Evolutionary conservation across 257 asterid species (phyloP).

Genomic region (Jacaranda copaia): DNA sequence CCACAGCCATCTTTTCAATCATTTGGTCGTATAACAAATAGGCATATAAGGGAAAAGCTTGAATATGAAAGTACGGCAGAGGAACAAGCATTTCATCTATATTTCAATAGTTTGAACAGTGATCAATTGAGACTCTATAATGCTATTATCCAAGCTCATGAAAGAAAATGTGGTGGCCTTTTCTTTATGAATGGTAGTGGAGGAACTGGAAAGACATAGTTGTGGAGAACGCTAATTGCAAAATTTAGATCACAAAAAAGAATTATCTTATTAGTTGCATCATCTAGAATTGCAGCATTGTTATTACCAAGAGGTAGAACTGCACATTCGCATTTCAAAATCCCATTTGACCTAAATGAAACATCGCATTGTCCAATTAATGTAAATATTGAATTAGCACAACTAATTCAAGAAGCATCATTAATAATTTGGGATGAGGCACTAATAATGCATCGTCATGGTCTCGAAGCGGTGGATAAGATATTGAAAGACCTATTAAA

Average conservation of each 20-base stretch:
- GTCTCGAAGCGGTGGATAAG: constrained; percentile 6
- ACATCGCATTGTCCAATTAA: neutral
- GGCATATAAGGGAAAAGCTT: constrained; percentile 7
- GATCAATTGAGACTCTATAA: neutral
- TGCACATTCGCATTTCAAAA: constrained; percentile 13
- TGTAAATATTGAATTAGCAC: neutral
- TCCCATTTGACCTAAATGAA: neutral
- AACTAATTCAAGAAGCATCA: constrained; percentile 14
- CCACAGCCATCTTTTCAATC: neutral
- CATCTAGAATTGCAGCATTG: no score
- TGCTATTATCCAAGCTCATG: neutral
- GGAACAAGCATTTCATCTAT: neutral
- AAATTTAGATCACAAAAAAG: no score
- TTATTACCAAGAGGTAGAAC: constrained; percentile 17
- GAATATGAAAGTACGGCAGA: neutral
- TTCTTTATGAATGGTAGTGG: neutral
- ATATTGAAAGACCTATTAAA: neutral
- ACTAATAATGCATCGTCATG: constrained; percentile 19
- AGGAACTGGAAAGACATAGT: no score
- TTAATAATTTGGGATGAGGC: constrained; percentile 31
- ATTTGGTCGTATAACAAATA: neutral
- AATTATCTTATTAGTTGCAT: no score
- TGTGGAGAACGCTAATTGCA: no score
- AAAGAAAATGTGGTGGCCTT: neutral
- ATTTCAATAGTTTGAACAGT: neutral